phyloP scores from a whole-genome alignment of 2,329 filamentous ascomycete genomes.

The Epichloe baconii region DNA sequence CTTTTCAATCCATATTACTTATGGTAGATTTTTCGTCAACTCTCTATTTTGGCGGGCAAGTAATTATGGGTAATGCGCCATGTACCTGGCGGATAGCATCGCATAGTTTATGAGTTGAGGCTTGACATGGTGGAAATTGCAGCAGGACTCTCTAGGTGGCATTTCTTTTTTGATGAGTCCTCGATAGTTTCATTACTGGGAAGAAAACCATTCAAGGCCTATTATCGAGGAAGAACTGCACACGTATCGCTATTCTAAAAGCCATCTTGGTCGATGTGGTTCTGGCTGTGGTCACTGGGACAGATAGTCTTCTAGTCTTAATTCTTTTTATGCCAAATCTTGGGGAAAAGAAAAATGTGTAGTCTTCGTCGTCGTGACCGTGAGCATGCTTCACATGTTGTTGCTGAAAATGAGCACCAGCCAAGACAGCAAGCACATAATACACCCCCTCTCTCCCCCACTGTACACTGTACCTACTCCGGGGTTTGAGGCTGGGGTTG shows the following conservation, averaged over 20 bases:
- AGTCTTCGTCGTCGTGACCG: not conserved
- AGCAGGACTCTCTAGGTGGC: conserved; percentile 12
- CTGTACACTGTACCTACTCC: no score
- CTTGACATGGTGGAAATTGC: conserved; percentile 14
- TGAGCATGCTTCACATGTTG: not conserved
- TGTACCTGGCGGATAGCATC: not conserved
- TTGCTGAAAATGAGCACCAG: no score
- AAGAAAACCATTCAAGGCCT: not conserved
- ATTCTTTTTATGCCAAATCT: not conserved
- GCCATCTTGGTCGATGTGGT: not conserved
- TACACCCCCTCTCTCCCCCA: no score
- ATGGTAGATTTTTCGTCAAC: conserved; percentile 21
- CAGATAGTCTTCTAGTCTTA: not conserved
- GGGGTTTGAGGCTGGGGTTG: not conserved
- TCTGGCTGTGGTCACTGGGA: not conserved
- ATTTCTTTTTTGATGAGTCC: conserved; percentile 13
- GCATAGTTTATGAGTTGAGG: conserved; percentile 8
- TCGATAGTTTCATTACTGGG: conserved; percentile 12
- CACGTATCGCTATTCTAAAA: conserved; percentile 2
- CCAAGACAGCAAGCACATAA: no score
- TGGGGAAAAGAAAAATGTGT: not conserved
- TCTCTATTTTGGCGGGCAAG: not conserved
- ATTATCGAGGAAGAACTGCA: not conserved
- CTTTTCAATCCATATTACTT: conserved; percentile 22
- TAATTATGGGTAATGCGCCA: not conserved